These are phyloP conservation scores for Amanita pseudoporphyria DNA, from an alignment of 768 basidiomycete species.

Conservation along the genomic window DNA sequence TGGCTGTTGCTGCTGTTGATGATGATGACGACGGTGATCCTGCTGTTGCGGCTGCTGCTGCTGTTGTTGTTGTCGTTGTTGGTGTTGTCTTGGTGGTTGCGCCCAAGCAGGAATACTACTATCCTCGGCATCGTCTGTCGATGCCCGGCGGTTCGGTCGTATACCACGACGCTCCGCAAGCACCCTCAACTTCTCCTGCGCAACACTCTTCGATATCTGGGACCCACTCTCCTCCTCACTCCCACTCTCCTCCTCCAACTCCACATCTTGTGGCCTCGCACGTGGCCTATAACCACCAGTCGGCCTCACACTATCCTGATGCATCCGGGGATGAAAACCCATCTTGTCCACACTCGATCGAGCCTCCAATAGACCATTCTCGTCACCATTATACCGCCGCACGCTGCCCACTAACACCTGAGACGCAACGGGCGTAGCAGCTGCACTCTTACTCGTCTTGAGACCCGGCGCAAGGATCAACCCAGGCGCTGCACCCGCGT, in stretches of 20 bases:
- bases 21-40: too few relatives aligned
- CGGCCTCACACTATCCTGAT: not conserved
- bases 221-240: slow-evolving; percentile 38
- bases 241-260: slow-evolving; percentile 60
- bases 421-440: slow-evolving; percentile 47
- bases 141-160: slow-evolving; percentile 14
- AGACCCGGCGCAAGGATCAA: slow-evolving; percentile 23
- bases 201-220: slow-evolving; percentile 56
- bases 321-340: not conserved
- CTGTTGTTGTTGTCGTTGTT: not conserved
- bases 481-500: not conserved
- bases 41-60: too few relatives aligned
- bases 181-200: slow-evolving; percentile 55
- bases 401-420: slow-evolving; percentile 16
- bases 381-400: slow-evolving; percentile 1
- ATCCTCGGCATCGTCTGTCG: slow-evolving; percentile 5
- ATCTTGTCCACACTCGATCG: not conserved
- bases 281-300: slow-evolving; percentile 47
- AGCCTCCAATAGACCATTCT: not conserved
- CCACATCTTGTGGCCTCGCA: slow-evolving; percentile 53
- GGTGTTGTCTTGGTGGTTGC: not conserved
- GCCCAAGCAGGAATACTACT: not conserved
- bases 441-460: slow-evolving; percentile 45
- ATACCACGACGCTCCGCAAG: slow-evolving; percentile 40
- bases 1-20: slow-evolving; percentile 9